Conservation (phyloP, 2,329 filamentous ascomycete genomes). For the Pestalotiopsis fici region DNA sequence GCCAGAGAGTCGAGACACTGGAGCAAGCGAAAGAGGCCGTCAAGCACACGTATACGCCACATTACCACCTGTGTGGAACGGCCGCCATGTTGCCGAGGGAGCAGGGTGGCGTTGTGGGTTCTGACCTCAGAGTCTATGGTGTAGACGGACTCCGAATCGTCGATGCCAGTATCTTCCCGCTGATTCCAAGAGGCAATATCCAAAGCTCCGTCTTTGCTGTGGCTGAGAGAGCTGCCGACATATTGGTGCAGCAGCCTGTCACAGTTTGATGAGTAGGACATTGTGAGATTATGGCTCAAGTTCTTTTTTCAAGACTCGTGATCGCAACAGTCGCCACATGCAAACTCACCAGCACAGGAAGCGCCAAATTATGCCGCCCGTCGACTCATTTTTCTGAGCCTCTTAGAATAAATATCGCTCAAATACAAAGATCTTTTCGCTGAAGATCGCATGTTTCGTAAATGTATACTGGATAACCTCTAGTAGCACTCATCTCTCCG, state of each 20-base stretch:
- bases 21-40: slow-evolving; percentile 38
- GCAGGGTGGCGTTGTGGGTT: slow-evolving; percentile 17
- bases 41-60: slow-evolving; percentile 31
- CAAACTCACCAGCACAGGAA: too few species aligned
- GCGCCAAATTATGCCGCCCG: too few species aligned
- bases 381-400: too few species aligned
- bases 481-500: too few species aligned
- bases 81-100: slow-evolving; percentile 27
- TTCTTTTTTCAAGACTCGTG: too few species aligned
- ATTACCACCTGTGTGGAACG: slow-evolving; percentile 52
- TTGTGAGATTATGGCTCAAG: too few species aligned
- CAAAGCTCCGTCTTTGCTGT: slow-evolving; percentile 18
- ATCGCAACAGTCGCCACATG: too few species aligned
- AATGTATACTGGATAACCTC: too few species aligned
- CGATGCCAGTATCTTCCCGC: slow-evolving; percentile 19
- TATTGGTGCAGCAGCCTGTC: slow-evolving; percentile 14
- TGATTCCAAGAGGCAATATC: slow-evolving; percentile 16
- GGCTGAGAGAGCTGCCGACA: slow-evolving; percentile 18
- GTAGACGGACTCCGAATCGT: slow-evolving; percentile 15
- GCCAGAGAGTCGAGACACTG: slow-evolving; percentile 28
- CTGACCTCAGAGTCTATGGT: slow-evolving; percentile 14
- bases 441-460: too few species aligned
- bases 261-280: too few species aligned
- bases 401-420: too few species aligned
- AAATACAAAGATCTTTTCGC: too few species aligned